These are phyloP conservation scores for Uronychia setigera DNA, from an alignment of 73 alveolate species.

Conservation along the genomic window DNA sequence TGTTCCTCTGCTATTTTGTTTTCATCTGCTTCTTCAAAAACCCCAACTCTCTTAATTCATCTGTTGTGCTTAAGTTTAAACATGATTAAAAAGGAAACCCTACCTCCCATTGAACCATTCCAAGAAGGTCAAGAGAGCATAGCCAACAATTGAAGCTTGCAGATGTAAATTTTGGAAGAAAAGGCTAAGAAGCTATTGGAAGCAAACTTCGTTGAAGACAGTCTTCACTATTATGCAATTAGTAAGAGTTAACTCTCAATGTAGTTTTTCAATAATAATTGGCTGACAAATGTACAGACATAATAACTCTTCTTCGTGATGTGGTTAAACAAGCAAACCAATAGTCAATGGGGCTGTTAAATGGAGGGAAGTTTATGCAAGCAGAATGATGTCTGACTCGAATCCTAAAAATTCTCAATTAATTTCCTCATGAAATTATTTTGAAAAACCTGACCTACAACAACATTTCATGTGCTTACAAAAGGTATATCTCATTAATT, in stretches of 20 bases:
- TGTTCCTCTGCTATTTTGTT: no score
- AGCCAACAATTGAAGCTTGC: no score
- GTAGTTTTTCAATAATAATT: background rate
- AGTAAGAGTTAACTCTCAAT: background rate
- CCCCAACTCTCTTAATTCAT: no score
- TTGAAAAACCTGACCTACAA: background rate
- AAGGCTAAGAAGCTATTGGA: no score
- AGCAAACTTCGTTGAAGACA: no score
- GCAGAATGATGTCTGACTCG: background rate
- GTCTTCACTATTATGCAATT: no score
- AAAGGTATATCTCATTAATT: background rate
- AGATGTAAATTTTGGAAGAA: no score
- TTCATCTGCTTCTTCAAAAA: no score
- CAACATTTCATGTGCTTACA: background rate
- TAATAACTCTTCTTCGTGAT: background rate
- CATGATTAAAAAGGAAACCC: no score
- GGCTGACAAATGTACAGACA: background rate
- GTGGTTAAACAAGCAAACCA: background rate
- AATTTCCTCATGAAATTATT: background rate
- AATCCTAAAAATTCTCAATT: background rate
- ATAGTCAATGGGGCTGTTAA: background rate
- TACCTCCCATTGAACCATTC: no score
- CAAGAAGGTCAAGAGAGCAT: no score
- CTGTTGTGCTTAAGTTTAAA: no score
- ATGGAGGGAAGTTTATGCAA: background rate